Evolutionary conservation across 2,329 filamentous ascomycete genomes (phyloP).

Genomic region (Talaromyces sp.): DNA sequence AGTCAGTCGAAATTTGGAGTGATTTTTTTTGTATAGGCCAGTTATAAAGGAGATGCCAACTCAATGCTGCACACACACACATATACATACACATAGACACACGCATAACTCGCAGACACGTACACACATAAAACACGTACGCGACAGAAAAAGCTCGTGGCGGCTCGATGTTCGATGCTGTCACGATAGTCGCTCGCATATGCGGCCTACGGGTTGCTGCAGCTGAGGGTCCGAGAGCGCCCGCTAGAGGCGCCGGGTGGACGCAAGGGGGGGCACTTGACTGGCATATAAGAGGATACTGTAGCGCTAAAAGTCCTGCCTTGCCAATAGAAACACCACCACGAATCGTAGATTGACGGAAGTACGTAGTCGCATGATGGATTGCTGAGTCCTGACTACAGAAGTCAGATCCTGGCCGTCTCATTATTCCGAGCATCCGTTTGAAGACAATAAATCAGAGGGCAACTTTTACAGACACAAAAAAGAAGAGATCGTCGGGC

Average conservation of each 20-base stretch:
- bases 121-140: background rate
- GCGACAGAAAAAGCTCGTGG: background rate
- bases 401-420: too few species aligned
- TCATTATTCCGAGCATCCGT: too few species aligned
- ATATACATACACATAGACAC: background rate
- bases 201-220: slow-evolving; percentile 21
- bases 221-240: slow-evolving; percentile 14
- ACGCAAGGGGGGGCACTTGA: slow-evolving; percentile 3
- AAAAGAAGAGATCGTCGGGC: background rate
- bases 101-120: background rate
- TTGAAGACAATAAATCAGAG: background rate
- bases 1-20: background rate
- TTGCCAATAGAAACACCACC: background rate
- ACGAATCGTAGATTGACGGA: too few species aligned
- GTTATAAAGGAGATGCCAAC: background rate
- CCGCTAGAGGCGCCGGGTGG: background rate
- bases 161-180: slow-evolving; percentile 8
- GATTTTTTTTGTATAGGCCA: too few species aligned
- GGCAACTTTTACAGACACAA: too few species aligned
- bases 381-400: too few species aligned
- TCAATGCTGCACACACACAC: background rate
- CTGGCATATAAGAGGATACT: too few species aligned
- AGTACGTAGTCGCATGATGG: too few species aligned
- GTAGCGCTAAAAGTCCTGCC: too few species aligned
- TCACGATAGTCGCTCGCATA: slow-evolving; percentile 19